Evolutionary conservation across 1,284 basidiomycete species (phyloP).

Genomic region (Ganoderma meredithae): DNA sequence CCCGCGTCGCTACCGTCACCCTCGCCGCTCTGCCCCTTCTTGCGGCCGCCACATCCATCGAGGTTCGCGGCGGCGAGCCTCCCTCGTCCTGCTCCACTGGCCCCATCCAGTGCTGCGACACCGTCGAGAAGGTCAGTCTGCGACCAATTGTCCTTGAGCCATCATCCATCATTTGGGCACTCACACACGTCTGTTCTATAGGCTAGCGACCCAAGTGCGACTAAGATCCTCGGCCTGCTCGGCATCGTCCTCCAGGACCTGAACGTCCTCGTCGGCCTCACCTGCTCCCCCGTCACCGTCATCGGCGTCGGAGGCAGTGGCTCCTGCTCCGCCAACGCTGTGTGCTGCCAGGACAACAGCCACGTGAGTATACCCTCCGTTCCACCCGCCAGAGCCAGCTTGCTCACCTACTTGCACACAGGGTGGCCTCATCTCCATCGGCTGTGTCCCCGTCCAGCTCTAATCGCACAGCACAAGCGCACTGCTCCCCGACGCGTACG

Average conservation of each 20-base stretch:
- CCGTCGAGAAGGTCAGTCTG: slow-evolving; percentile 27
- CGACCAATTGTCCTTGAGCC: background rate
- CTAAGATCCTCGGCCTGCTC: slow-evolving; percentile 25
- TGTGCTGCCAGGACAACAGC: slow-evolving; percentile 38
- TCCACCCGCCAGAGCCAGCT: background rate
- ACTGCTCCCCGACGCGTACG: background rate
- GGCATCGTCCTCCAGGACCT: slow-evolving; percentile 33
- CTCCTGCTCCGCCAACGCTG: slow-evolving; percentile 24
- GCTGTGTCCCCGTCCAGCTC: slow-evolving; percentile 35
- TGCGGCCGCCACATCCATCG: slow-evolving; percentile 40
- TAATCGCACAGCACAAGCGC: slow-evolving; percentile 5
- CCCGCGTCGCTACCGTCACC: slow-evolving; percentile 26
- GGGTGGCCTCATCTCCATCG: slow-evolving; percentile 37
- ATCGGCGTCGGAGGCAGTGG: slow-evolving; percentile 20
- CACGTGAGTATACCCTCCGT: slow-evolving; percentile 24
- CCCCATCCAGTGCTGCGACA: slow-evolving; percentile 37
- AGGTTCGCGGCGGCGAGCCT: background rate
- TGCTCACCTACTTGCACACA: slow-evolving; percentile 11
- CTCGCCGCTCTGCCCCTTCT: slow-evolving; percentile 36
- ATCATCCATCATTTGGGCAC: background rate
- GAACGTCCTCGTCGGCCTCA: slow-evolving; percentile 30
- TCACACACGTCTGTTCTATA: background rate
- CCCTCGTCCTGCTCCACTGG: slow-evolving; percentile 31
- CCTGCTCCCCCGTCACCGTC: slow-evolving; percentile 36
- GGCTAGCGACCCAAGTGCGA: slow-evolving; percentile 6